These are phyloP conservation scores for Amanita subjunquillea DNA, from an alignment of 768 basidiomycete species.

Conservation along the genomic window DNA sequence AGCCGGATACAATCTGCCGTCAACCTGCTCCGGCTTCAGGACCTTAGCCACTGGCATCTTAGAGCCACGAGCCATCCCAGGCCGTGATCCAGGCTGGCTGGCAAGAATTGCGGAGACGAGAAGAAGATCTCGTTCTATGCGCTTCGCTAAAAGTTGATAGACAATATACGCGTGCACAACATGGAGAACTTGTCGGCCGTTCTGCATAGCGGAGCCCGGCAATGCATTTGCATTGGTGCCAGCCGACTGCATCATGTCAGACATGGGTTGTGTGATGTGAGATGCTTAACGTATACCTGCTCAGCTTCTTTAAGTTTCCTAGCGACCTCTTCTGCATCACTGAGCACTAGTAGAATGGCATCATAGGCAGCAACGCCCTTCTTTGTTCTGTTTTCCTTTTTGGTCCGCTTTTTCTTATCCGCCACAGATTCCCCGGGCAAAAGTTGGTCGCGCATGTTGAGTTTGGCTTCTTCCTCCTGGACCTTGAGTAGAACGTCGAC, in stretches of 20 bases:
- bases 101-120: slow-evolving; percentile 57
- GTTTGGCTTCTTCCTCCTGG: slow-evolving; percentile 60
- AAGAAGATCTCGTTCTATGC: slow-evolving; percentile 83
- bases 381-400: slow-evolving; percentile 38
- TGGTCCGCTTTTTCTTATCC: slow-evolving; percentile 11
- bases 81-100: slow-evolving; percentile 24
- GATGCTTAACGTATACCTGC: slow-evolving; percentile 37
- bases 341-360: slow-evolving; percentile 70
- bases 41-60: slow-evolving; percentile 19
- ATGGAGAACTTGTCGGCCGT: slow-evolving; percentile 24
- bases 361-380: slow-evolving; percentile 83
- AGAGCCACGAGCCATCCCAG: slow-evolving; percentile 9
- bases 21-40: slow-evolving; percentile 35
- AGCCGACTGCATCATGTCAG: background rate
- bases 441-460: slow-evolving; percentile 30
- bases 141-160: slow-evolving; percentile 78
- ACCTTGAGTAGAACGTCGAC: slow-evolving; percentile 81
- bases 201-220: slow-evolving; percentile 22
- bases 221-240: slow-evolving; percentile 18
- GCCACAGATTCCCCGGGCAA: slow-evolving; percentile 17
- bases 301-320: slow-evolving; percentile 77
- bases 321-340: slow-evolving; percentile 84
- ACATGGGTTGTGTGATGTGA: background rate
- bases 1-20: slow-evolving; percentile 71
- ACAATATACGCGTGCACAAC: slow-evolving; percentile 84